Evolutionary conservation across 176 grass and related monocot genomes (phyloP).

Genomic region (Dendrocalamus sinicus): DNA sequence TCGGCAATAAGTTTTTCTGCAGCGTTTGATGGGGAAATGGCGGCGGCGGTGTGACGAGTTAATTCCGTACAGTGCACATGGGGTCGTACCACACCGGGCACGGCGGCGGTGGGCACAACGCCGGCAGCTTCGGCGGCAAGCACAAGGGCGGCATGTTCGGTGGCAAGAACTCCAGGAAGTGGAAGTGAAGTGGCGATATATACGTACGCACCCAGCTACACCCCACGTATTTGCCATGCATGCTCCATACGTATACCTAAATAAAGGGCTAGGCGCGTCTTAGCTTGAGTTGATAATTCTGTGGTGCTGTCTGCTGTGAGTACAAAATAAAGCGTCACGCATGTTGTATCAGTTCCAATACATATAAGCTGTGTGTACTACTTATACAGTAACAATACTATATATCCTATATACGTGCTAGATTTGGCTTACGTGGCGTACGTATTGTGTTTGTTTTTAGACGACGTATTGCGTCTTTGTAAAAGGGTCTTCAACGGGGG

Average conservation of each 20-base stretch:
- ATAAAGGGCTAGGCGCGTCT: slow-evolving; percentile 22
- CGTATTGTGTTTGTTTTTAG: no score
- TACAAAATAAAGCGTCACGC: slow-evolving; percentile 5
- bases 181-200: slow-evolving; percentile 32
- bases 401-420: no score
- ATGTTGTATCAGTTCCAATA: neutral
- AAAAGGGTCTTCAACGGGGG: no score
- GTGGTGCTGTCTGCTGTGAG: neutral
- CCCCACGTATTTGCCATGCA: neutral
- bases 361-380: neutral
- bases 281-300: neutral
- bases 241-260: neutral
- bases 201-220: neutral
- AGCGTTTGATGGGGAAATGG: neutral
- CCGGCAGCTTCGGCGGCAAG: slow-evolving; percentile 45
- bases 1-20: no score
- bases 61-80: slow-evolving; percentile 32
- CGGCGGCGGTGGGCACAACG: slow-evolving; percentile 21
- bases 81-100: slow-evolving; percentile 49
- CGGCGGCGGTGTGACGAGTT: neutral
- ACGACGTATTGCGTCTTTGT: no score
- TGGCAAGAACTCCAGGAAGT: slow-evolving; percentile 48
- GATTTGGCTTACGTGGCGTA: no score
- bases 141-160: slow-evolving; percentile 56
- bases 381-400: no score